Evolutionary conservation across 148 eudicot species (phyloP).

Genomic region (Silene uniflora): DNA sequence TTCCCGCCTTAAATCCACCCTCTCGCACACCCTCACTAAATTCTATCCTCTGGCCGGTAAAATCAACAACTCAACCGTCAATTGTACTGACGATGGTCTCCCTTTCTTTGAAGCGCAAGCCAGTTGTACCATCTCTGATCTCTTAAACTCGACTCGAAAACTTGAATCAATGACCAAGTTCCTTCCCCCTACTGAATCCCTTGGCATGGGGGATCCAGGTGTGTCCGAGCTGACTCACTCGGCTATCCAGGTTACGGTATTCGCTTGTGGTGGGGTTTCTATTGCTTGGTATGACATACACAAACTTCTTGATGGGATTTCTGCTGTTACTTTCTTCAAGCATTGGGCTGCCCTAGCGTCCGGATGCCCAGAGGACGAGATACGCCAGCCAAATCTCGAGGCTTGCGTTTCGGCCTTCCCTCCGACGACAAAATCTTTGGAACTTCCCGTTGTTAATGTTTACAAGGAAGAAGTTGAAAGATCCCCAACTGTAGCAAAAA

Average conservation of each 20-base stretch:
- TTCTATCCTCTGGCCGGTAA: constrained; percentile 20
- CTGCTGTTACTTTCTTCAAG: constrained; percentile 3
- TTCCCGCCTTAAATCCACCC: not conserved
- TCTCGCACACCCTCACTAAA: constrained; percentile 3
- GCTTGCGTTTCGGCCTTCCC: constrained; percentile 11
- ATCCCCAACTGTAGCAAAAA: not conserved
- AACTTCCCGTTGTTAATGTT: not conserved
- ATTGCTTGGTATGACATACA: constrained; percentile 20
- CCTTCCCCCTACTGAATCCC: constrained; percentile 2
- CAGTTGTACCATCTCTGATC: not conserved
- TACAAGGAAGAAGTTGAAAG: not conserved
- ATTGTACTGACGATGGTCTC: constrained; percentile 7
- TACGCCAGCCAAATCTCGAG: not conserved
- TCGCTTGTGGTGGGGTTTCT: constrained; percentile 12
- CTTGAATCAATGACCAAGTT: constrained; percentile 1
- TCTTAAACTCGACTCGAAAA: constrained; percentile 8
- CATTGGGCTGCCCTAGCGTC: constrained; percentile 6
- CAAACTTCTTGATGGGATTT: constrained; percentile 9
- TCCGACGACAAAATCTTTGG: not conserved
- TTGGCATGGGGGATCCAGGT: not conserved
- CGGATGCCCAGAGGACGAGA: not conserved
- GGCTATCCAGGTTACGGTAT: constrained; percentile 4
- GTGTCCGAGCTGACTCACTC: not conserved
- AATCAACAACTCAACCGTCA: constrained; percentile 1
- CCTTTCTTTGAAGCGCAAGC: constrained; percentile 9